Base-by-base conservation (phyloP, 257 asterid species). In the Nicotiana benthamiana region DNA sequence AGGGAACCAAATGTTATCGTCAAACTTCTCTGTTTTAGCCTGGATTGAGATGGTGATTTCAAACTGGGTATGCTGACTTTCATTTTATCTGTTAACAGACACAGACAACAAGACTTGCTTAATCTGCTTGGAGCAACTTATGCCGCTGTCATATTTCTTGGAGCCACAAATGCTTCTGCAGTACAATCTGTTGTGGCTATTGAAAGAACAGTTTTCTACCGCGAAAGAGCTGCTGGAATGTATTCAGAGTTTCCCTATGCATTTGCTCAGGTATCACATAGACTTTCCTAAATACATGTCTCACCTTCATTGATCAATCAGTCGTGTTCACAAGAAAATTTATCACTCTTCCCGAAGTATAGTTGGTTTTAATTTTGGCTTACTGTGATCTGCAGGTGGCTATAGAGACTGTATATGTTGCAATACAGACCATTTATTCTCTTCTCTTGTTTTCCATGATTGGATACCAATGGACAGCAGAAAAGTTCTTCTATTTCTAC, bases 171-270 rank as follows among this genome's bases (percentile, higher is more conserved):
- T 82, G 91, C 98, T 46, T 82, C 96, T 36, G 87, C 97, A 0
- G 94, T 93, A 60, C 97, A 90, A 83, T 88, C 97, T 13, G 91
- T 93, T 18, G 98, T 93, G 20, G 89, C 88, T 4, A 75, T 92
- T 2, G 98, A 92, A 61, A 84, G 98, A 86, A 92, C 97, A 0
- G 98, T 93, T 6, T 93, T 92, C 86, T 93, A 93, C 76, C 96
- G 98, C 1, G 98, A 93, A 83, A 87, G 94, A 83, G 97, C 97
- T 20, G 98, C 98, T 32, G 98, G 98, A 80, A 92, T 92, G 97
- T 93, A 90, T 80, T 93, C 98, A 2, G 97, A 89, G 84, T 78
- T 93, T 48, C 98, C 98, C 0, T 93, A 92, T 63, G 97, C 98
- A 18, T 93, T 93, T 78, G 91, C 98, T 13, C 98, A 93, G 94